A percentile compares a stretch with the other conserved stretches of the same genome.
Conservation (phyloP, 2,329 filamentous ascomycete species). For the Albophoma yamanashiensis region DNA sequence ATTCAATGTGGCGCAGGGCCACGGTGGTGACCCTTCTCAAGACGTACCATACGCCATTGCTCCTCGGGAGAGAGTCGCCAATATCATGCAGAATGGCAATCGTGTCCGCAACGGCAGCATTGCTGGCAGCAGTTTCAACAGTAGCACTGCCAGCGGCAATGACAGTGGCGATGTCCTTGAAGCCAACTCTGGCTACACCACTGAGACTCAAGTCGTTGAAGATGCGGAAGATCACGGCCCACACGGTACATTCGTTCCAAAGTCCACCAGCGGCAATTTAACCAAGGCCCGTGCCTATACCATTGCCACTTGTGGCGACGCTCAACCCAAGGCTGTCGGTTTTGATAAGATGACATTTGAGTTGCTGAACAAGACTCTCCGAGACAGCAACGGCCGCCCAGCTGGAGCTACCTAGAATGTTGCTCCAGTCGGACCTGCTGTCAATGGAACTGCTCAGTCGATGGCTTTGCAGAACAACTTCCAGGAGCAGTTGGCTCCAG, state of each 20-base stretch:
- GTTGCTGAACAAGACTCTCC: conserved; percentile 3
- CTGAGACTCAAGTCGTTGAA: background rate
- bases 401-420: conserved; percentile 8
- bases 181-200: background rate
- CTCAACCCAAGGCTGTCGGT: background rate
- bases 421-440: background rate
- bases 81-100: background rate
- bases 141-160: background rate
- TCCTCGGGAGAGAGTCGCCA: background rate
- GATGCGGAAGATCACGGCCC: background rate
- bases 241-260: background rate
- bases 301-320: background rate
- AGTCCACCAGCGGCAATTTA: background rate
- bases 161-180: no score
- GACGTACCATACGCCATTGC: background rate
- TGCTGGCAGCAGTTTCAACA: background rate
- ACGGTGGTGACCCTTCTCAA: background rate
- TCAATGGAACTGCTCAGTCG: background rate
- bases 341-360: conserved; percentile 2
- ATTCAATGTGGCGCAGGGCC: background rate
- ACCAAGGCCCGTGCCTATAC: conserved; percentile 1
- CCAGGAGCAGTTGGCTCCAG: background rate
- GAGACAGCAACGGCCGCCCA: conserved; percentile 1
- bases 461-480: background rate
- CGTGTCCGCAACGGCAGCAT: background rate